Evolutionary conservation across 2,329 filamentous ascomycete species (phyloP), one percentile per base, ranked within the genome.

Genomic region (Alternaria solani): DNA sequence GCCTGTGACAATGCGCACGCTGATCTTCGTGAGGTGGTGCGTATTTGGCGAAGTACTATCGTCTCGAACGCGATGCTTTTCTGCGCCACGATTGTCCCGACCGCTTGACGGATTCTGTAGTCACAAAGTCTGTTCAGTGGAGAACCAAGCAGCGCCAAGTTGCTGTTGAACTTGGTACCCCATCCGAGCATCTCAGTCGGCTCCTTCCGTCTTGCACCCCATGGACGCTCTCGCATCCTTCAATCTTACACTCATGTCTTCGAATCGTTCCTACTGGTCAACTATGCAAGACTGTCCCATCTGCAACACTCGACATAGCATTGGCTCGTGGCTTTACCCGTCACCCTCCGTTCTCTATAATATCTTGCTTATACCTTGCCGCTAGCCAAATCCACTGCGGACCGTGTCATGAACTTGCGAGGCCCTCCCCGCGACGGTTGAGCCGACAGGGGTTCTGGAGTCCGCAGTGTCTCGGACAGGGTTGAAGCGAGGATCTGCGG

Each of bases 401-500:
- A 51, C 47, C 26, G 55, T 68, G 54, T 68, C 58, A 67, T 70
- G 64, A 54, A 46, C 46, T 36, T 55, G 55, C 51, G 56, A 61
- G 47, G 51, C 55, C 30, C 51, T 51, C 62, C 64, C 44, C 49
- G 59, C 53, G 43, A 34, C 39, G 55, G 59, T 57, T 55, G 65
- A 59, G 61, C 57, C 58, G 61, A 57, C 70, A 60, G 53, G 62
- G 67, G 57, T 64, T 67, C 65, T 71, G 68, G 64, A 55, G 65
- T 66, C 68, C 57, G 46, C 46, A 54, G 43, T 61, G 70, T 71
- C 65, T 73, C 69, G 65, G 61, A 65, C 59, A 61, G 60, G 65
- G 67, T 26, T 65, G 56, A 70, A 71, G 69, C 70, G 70, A 71
- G 61, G 64, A 64, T 69, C 67, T 72, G 70, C 70, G 67, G 68